These are phyloP conservation scores for Capsicum baccatum DNA, from an alignment of 257 asterid genomes.

Conservation along the genomic window DNA sequence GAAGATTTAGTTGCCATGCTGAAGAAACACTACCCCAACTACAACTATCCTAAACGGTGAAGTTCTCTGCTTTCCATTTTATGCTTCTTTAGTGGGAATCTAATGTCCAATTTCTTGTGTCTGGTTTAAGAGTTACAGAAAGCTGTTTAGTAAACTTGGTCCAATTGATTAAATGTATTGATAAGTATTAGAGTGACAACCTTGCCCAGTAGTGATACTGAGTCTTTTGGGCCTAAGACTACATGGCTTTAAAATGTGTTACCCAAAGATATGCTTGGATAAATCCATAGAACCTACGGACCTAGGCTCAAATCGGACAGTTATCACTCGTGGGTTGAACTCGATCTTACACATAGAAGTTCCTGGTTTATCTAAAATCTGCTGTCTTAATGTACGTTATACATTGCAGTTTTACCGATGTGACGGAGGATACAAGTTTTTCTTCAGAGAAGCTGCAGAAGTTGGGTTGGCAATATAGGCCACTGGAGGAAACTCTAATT, in stretches of 20 bases:
- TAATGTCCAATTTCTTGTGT: slow-evolving; percentile 3
- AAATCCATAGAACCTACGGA: neutral
- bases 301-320: neutral
- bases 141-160: neutral
- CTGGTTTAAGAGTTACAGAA: neutral
- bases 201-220: neutral
- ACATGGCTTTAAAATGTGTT: neutral
- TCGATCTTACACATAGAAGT: neutral
- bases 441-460: slow-evolving; percentile 65
- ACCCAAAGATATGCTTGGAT: neutral
- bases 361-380: neutral
- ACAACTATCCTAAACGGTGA: slow-evolving; percentile 74
- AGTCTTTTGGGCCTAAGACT: neutral
- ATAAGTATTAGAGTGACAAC: neutral
- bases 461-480: slow-evolving; percentile 71
- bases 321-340: neutral
- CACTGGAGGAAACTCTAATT: slow-evolving; percentile 61
- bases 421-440: neutral
- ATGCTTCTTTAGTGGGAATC: neutral
- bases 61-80: neutral
- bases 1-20: slow-evolving; percentile 55
- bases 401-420: slow-evolving; percentile 59
- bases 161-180: neutral
- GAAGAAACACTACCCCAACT: slow-evolving; percentile 57
- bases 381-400: neutral